A percentile compares a stretch with the other conserved stretches of the same genome.
phyloP scores from a whole-genome alignment of 768 basidiomycete species.

The Russula compacta region DNA sequence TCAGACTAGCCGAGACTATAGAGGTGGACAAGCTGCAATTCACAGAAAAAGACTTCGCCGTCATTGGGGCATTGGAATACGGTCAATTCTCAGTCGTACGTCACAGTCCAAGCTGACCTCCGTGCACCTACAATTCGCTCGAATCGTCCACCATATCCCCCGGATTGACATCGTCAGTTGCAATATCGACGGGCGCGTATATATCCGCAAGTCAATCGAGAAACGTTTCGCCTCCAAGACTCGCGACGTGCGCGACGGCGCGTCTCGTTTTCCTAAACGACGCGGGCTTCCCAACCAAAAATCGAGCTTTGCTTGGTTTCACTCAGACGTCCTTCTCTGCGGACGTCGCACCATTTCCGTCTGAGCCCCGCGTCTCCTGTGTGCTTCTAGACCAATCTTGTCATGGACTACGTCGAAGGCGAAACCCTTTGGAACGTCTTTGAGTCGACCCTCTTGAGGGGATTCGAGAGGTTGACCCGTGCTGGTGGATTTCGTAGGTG shows the following conservation, averaged over 20 bases:
- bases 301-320: too few relatives aligned
- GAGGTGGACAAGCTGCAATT: slow-evolving; percentile 66
- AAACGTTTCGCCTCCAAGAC: slow-evolving; percentile 62
- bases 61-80: slow-evolving; percentile 67
- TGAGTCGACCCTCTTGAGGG: slow-evolving; percentile 56
- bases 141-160: neutral
- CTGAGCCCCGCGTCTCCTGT: slow-evolving; percentile 77
- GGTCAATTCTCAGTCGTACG: slow-evolving; percentile 84
- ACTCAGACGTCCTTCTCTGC: slow-evolving; percentile 51
- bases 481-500: slow-evolving; percentile 83
- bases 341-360: slow-evolving; percentile 42
- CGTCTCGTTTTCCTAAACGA: slow-evolving; percentile 21
- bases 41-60: slow-evolving; percentile 56
- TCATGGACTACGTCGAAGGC: slow-evolving; percentile 79
- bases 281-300: too few relatives aligned
- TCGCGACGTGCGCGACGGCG: slow-evolving; percentile 75
- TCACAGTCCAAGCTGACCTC: slow-evolving; percentile 5
- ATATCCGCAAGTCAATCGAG: slow-evolving; percentile 79
- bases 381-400: slow-evolving; percentile 72
- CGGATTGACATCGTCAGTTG: slow-evolving; percentile 85
- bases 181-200: slow-evolving; percentile 56
- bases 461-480: slow-evolving; percentile 58
- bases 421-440: slow-evolving; percentile 87
- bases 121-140: neutral
- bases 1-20: slow-evolving; percentile 48